Evolutionary conservation across 2,329 filamentous ascomycete genomes (phyloP).

Genomic region (Diplodia mutila): DNA sequence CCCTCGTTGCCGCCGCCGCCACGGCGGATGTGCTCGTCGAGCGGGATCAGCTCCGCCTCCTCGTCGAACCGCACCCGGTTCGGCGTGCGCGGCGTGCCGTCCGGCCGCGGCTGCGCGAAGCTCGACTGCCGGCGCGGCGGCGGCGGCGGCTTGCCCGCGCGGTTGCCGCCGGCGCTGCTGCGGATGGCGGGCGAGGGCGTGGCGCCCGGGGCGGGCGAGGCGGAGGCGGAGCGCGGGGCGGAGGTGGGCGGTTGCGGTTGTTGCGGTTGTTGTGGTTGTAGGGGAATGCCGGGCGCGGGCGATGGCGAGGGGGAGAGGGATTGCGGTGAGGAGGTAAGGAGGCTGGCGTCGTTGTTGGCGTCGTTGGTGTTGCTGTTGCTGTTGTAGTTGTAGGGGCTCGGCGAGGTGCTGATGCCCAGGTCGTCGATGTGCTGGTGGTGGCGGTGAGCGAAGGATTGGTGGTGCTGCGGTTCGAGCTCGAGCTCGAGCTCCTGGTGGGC

Average conservation of each 20-base stretch:
- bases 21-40: slow-evolving; percentile 5
- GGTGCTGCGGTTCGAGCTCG: neutral
- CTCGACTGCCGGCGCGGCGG: slow-evolving; percentile 45
- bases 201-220: slow-evolving; percentile 26
- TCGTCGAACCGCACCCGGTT: slow-evolving; percentile 76
- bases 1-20: neutral
- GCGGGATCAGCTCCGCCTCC: slow-evolving; percentile 34
- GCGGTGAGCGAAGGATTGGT: neutral
- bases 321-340: neutral
- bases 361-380: neutral
- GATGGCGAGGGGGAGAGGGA: slow-evolving; percentile 8
- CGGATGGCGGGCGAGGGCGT: slow-evolving; percentile 30
- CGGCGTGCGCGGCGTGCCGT: slow-evolving; percentile 64
- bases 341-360: neutral
- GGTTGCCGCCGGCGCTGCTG: too few species aligned
- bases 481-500: slow-evolving; percentile 20
- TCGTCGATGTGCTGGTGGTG: slow-evolving; percentile 4
- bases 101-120: slow-evolving; percentile 51
- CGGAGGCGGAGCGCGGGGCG: slow-evolving; percentile 7
- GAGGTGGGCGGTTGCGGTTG: slow-evolving; percentile 5
- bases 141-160: slow-evolving; percentile 17
- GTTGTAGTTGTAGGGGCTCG: slow-evolving; percentile 6
- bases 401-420: neutral
- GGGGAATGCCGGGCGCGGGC: neutral
- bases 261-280: neutral